Conservation (phyloP, 352 stramenopile genomes). For the Globisporangium heterothallicum region DNA sequence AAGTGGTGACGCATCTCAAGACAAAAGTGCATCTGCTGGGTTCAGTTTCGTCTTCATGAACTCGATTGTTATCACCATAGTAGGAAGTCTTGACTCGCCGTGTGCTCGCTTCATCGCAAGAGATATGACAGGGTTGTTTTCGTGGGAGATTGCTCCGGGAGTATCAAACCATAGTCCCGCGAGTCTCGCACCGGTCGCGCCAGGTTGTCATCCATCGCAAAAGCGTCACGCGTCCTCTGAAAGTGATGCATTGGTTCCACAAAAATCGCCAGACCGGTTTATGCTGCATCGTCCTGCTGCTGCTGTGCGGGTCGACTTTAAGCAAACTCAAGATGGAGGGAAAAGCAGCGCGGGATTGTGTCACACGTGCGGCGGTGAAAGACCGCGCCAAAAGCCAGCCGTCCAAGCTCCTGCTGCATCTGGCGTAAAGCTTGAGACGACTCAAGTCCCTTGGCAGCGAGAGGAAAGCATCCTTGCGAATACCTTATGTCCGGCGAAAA, state of each 20-base stretch:
- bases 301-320: slow-evolving; percentile 59
- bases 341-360: slow-evolving; percentile 23
- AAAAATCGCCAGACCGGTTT: slow-evolving; percentile 18
- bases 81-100: slow-evolving; percentile 72
- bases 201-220: background rate
- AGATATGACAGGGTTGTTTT: slow-evolving; percentile 84
- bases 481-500: slow-evolving; percentile 60
- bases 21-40: slow-evolving; percentile 24
- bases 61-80: slow-evolving; percentile 79
- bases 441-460: slow-evolving; percentile 54
- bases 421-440: slow-evolving; percentile 33
- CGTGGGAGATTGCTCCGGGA: slow-evolving; percentile 71
- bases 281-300: slow-evolving; percentile 35
- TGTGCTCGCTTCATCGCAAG: slow-evolving; percentile 72
- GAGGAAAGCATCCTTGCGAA: slow-evolving; percentile 62
- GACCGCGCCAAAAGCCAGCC: slow-evolving; percentile 16
- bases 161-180: slow-evolving; percentile 4
- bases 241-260: slow-evolving; percentile 2
- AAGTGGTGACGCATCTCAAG: slow-evolving; percentile 15
- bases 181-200: background rate
- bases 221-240: background rate
- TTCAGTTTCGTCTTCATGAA: slow-evolving; percentile 89
- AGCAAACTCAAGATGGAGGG: slow-evolving; percentile 28
- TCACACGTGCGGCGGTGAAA: slow-evolving; percentile 59
- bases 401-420: background rate